A percentile compares a stretch with the other conserved stretches of the same genome.
Evolutionary conservation across 1,139 yeast species (phyloP).

Genomic region (Candida mesenterica): DNA sequence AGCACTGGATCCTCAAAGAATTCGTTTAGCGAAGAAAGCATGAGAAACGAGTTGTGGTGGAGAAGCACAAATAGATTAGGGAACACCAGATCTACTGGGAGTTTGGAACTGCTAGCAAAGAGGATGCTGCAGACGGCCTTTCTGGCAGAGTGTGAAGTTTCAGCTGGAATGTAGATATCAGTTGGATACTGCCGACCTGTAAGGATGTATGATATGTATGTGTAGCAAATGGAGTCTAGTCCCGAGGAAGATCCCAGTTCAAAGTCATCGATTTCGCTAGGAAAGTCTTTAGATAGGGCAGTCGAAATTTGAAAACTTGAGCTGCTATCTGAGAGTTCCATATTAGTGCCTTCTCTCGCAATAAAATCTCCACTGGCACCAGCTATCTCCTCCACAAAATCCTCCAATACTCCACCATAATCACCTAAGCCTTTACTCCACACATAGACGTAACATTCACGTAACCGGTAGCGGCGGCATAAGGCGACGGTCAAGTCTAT

Average conservation of each 20-base stretch:
- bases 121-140: conserved; percentile 50
- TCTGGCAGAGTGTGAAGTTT: conserved; percentile 37
- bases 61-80: conserved; percentile 58
- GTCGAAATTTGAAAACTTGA: too few species aligned
- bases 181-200: conserved; percentile 82
- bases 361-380: neutral
- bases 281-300: too few species aligned
- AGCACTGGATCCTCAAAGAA: conserved; percentile 72
- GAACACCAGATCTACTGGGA: conserved; percentile 24
- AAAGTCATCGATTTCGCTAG: too few species aligned
- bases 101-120: conserved; percentile 40
- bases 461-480: conserved; percentile 52
- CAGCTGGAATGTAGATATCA: conserved; percentile 43
- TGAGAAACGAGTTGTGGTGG: conserved; percentile 50
- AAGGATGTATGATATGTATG: conserved; percentile 65
- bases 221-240: conserved; percentile 46
- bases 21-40: conserved; percentile 68
- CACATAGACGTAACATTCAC: conserved; percentile 63
- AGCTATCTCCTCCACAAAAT: conserved; percentile 40
- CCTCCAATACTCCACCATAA: conserved; percentile 63
- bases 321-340: neutral
- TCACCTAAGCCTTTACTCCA: conserved; percentile 68
- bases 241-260: too few species aligned
- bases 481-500: conserved; percentile 65
- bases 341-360: too few species aligned